These are phyloP conservation scores for Trichoderma simmonsii DNA, from an alignment of 2,329 filamentous ascomycete genomes.

Conservation along the genomic window DNA sequence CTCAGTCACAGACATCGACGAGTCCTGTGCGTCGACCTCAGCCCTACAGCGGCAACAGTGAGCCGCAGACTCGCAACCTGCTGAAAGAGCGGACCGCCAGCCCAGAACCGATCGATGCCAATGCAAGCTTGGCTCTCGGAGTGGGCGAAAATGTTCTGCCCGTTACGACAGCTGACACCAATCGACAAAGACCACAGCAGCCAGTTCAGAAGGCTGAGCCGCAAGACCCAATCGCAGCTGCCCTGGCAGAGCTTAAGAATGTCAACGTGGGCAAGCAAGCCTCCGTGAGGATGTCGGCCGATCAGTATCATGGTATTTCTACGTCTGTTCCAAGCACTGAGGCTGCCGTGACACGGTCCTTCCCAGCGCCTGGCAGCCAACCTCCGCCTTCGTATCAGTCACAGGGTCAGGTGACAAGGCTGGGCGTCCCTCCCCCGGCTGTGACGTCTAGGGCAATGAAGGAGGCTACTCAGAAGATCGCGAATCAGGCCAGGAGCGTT, in stretches of 20 bases:
- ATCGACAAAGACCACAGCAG: slow-evolving; percentile 31
- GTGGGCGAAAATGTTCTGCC: slow-evolving; percentile 95
- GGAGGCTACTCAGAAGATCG: slow-evolving; percentile 85
- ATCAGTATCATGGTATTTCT: slow-evolving; percentile 88
- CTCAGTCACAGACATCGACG: slow-evolving; percentile 28
- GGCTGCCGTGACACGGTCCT: slow-evolving; percentile 40
- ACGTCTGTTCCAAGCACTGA: slow-evolving; percentile 66
- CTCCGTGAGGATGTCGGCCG: slow-evolving; percentile 82
- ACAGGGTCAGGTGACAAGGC: slow-evolving; percentile 60
- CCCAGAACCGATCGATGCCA: slow-evolving; percentile 84
- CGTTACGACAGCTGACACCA: slow-evolving; percentile 73
- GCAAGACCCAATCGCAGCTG: slow-evolving; percentile 83
- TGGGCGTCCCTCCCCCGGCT: slow-evolving; percentile 86
- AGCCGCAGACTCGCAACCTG: slow-evolving; percentile 35
- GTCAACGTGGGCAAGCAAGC: slow-evolving; percentile 74
- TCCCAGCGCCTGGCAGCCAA: slow-evolving; percentile 56
- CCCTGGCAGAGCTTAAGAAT: slow-evolving; percentile 87
- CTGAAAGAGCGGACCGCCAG: slow-evolving; percentile 53
- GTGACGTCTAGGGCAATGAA: slow-evolving; percentile 95
- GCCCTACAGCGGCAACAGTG: slow-evolving; percentile 35
- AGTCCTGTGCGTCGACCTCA: slow-evolving; percentile 38
- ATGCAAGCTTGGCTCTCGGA: slow-evolving; percentile 89
- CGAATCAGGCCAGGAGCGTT: slow-evolving; percentile 76
- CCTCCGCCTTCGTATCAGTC: slow-evolving; percentile 86
- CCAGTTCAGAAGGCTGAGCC: slow-evolving; percentile 53